These are phyloP conservation scores for Ophiocordyceps polyrhachis-furcata DNA, from an alignment of 2,329 filamentous ascomycete genomes.

Conservation along the genomic window DNA sequence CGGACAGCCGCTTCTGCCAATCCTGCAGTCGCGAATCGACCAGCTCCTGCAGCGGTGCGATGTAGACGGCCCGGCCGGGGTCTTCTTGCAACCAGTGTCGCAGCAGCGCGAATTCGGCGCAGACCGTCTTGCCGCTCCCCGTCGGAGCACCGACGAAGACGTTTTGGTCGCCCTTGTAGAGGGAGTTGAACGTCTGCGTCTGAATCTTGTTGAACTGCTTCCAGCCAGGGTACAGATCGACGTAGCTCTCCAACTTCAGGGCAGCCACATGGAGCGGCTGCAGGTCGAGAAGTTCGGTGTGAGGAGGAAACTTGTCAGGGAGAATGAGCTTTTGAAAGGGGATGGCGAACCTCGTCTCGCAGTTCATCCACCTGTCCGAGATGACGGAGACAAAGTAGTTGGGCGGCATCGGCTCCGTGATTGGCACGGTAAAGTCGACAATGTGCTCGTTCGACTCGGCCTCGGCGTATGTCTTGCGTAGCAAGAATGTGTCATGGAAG, in stretches of 20 bases:
- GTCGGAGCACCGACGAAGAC: conserved; percentile 86
- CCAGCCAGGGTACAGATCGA: conserved; percentile 66
- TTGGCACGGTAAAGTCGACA: conserved; percentile 89
- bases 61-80: conserved; percentile 66
- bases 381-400: conserved; percentile 96
- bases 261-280: conserved; percentile 81
- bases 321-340: conserved; percentile 91
- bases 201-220: conserved; percentile 92
- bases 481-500: conserved; percentile 83
- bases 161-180: conserved; percentile 83
- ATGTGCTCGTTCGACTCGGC: conserved; percentile 83
- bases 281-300: conserved; percentile 79
- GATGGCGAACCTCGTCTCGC: conserved; percentile 80
- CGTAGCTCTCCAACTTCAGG: conserved; percentile 69
- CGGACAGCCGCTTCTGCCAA: conserved; percentile 62
- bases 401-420: conserved; percentile 93
- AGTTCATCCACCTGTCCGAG: conserved; percentile 97
- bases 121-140: conserved; percentile 91
- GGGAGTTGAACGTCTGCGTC: conserved; percentile 87
- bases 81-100: conserved; percentile 53
- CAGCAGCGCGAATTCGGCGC: conserved; percentile 82
- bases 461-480: conserved; percentile 74
- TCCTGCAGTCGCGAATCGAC: conserved; percentile 66
- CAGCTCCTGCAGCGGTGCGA: conserved; percentile 87
- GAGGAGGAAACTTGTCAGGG: conserved; percentile 86